Evolutionary conservation across 1,284 basidiomycete species (phyloP), one percentile per base, ranked within the genome.

Genomic region (Puccinia coronata): DNA sequence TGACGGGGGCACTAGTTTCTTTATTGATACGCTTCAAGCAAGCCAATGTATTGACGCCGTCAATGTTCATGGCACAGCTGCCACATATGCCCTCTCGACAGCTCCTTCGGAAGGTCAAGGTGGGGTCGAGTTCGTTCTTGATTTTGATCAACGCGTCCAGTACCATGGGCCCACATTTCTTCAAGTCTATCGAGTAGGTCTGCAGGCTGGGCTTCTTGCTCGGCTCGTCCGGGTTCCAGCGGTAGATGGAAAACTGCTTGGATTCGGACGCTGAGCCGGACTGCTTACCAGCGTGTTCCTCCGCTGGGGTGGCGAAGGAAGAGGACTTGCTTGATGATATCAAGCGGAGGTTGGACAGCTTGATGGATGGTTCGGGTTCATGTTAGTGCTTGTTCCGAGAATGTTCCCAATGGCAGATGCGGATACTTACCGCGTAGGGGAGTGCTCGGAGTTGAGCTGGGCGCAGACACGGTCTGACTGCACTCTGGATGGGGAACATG

Each of bases 71-170:
- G 82, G 96, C 96, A 86, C 96, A 99, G 23, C 93, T 96, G 65
- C 96, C 97, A 86, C 97, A 98, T 85, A 98, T 99, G 82, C 96
- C 96, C 89, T 98, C 96, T 84, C 96, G 89, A 90, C 96, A 99
- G 43, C 94, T 97, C 81, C 96, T 91, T 82, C 96, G 92, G 90
- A 98, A 98, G 23, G 96, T 98, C 65, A 99, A 89, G 1, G 96
- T 97, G 9, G 96, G 93, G 88, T 98, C 96, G 36, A 96, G 86
- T 87, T 98, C 96, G 87, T 98, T 98, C 91, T 99, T 99, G 87
- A 99, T 98, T 89, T 99, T 98, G 88, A 98, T 97, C 84, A 96
- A 90, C 1, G 93, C 93, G 85, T 96, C 95, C 69, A 96, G 91
- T 75, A 94, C 92, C 97, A 99, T 99, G 82, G 96, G 96, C 12